Percentiles rank a stretch among this genome's conserved stretches.
Evolutionary conservation across 2,329 filamentous ascomycete genomes (phyloP).

Genomic region (Monosporascus sp.): DNA sequence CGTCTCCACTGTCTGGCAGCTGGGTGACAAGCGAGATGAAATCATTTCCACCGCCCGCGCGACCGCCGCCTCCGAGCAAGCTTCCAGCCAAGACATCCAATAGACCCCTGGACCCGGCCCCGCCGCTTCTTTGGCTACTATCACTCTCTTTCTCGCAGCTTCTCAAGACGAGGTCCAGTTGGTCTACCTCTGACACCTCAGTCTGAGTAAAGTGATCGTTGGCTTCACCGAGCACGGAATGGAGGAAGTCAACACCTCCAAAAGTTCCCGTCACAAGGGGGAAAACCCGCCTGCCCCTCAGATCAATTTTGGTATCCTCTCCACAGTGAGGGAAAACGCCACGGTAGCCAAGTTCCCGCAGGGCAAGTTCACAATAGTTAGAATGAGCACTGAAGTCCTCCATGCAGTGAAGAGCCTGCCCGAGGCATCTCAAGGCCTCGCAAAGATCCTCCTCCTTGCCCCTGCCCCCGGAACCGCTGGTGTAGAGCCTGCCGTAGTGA

Average conservation of each 20-base stretch:
- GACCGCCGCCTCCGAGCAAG: constrained; percentile 35
- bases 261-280: constrained; percentile 73
- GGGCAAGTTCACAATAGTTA: constrained; percentile 74
- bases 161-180: constrained; percentile 69
- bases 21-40: constrained; percentile 71
- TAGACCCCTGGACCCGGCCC: constrained; percentile 15
- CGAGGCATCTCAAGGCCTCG: constrained; percentile 71
- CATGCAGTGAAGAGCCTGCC: constrained; percentile 70
- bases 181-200: constrained; percentile 77
- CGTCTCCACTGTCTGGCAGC: constrained; percentile 64
- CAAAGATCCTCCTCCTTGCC: constrained; percentile 74
- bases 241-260: constrained; percentile 78
- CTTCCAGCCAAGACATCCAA: not conserved
- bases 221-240: constrained; percentile 72
- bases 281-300: constrained; percentile 62
- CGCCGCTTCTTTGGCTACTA: constrained; percentile 27
- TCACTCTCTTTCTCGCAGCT: constrained; percentile 54
- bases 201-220: constrained; percentile 82
- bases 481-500: constrained; percentile 73
- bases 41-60: constrained; percentile 39
- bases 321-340: constrained; percentile 73
- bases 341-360: constrained; percentile 65
- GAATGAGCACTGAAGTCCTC: constrained; percentile 79
- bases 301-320: constrained; percentile 56
- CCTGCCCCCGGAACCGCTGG: constrained; percentile 53